These are phyloP conservation scores for Saitozyma sp. DNA, from an alignment of 768 basidiomycete genomes.

Conservation along the genomic window DNA sequence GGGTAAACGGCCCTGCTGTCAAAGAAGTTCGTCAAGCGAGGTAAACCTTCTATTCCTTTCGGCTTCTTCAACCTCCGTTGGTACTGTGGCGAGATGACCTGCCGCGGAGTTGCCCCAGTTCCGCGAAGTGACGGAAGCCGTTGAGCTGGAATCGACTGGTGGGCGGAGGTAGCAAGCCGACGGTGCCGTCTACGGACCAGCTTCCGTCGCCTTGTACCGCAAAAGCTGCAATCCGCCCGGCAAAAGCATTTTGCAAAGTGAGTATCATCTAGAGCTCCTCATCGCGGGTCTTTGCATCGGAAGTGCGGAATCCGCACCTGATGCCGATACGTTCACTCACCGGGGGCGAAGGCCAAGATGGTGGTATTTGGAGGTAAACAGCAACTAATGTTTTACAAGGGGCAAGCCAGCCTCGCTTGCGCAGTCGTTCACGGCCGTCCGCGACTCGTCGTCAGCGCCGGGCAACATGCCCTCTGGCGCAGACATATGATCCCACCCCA, in stretches of 20 bases:
- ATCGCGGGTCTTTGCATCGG: no score
- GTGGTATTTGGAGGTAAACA: no score
- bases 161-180: conserved; percentile 83
- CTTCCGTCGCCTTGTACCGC: conserved; percentile 89
- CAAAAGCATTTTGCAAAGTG: conserved; percentile 98
- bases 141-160: no score
- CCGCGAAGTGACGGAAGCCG: no score
- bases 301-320: conserved; percentile 61
- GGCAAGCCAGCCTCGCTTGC: conserved; percentile 43
- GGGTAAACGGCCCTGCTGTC: conserved; percentile 89
- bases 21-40: conserved; percentile 84
- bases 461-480: no score
- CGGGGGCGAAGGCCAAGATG: no score
- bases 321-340: background rate
- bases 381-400: conserved; percentile 11
- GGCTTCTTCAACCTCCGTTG: no score
- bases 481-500: no score
- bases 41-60: conserved; percentile 55
- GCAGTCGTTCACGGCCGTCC: conserved; percentile 29
- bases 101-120: no score
- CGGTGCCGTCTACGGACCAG: conserved; percentile 93
- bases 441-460: no score
- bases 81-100: conserved; percentile 1
- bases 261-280: no score
- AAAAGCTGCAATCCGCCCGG: conserved; percentile 85